Evolutionary conservation across 495 filamentous ascomycete genomes (phyloP), one percentile per base, ranked within the genome.

Genomic region (Articulospora tetracladia): DNA sequence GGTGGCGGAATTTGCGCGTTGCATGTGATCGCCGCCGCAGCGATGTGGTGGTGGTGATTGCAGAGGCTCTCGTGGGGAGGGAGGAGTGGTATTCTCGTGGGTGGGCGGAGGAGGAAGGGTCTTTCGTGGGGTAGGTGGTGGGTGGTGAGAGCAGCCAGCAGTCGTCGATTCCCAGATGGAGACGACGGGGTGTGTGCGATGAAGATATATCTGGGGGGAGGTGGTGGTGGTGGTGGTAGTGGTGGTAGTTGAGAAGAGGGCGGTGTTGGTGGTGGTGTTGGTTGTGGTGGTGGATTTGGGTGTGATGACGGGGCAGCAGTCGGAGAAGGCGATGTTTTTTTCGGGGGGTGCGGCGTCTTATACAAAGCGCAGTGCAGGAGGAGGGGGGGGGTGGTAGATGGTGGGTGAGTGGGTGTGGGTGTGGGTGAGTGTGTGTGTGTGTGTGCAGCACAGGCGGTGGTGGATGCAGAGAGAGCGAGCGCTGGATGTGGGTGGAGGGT

Each of bases 1-100:
- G 71, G 79, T 76, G 70, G 82, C 77, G 48, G 82, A 81, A 32
- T 72, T 73, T 70, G 79, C 71, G 62, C 77, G 76, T 71, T 83
- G 80, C 83, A 86, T 86, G 76, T 81, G 81, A 82, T 66, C 46
- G 67, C 61, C 64, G 63, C 64, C 59, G 62, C 66, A 61, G 59
- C 59, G 59, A 51, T 55, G 44, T 32, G 17, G 20, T 25, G 39
- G 55, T 23, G 55, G 39, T 15, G 2, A 30, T 41, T 20, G 28
- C 41, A 13, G 50, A 12, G 23, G 50, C 25, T 34, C 6, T 34
- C 6, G 6, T 34, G 30, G 15, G 30, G 15, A 15, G 30, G 7
- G 15, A 34, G 30, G 6, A 15, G 30, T 34, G 30, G 7, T 34
- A 7, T 34, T 34, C 15, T 34, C n/a, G n/a, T n/a, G n/a, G n/a